Evolutionary conservation across 495 filamentous ascomycete species (phyloP), one percentile per base, ranked within the genome.

Genomic region (Aspergillus steynii): DNA sequence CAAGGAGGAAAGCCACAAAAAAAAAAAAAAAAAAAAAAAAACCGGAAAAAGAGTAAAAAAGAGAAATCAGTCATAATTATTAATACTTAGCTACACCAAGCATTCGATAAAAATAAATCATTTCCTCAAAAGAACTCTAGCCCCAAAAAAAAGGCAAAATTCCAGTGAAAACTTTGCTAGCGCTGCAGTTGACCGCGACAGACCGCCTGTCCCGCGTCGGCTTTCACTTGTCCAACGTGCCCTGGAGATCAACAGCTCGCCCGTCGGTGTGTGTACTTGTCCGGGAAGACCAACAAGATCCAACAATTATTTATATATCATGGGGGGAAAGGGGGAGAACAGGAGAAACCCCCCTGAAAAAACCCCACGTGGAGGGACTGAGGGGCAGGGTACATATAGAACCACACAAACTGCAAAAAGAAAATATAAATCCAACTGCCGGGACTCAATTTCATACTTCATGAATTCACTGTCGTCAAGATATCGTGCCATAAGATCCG

Each of bases 391-490:
- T 42, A 10, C 12, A 15, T 42, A 14, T 42, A 14, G 3, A 42
- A 3, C 37, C 9, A 7, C 37, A 7, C 37, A 42, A 34, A 34
- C 9, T 9, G 9, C 34, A 37, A 50, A 50, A 26, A 27, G 49
- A 50, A 50, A 50, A 50, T 26, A 50, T 50, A 29, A 14, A 29
- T 50, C 49, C 5, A 50, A 27, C 49, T 15, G 51, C 10, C 9
- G 29, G 7, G 49, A 42, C 12, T 12, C 37, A 42, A 42, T 42
- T 42, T 42, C 12, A 1, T 42, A 42, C 12, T 42, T 42, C 37
- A 42, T 42, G 10, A 42, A 14, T 12, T 42, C 37, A 42, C 56
- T 60, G 58, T 60, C 56, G 58, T 66, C 64, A 63, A 61, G 47
- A 45, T 62, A 58, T 60, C 55, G 49, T 62, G 53, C 53, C 53